phyloP scores from a whole-genome alignment of 768 basidiomycete genomes.

The Amanita rubescens region DNA sequence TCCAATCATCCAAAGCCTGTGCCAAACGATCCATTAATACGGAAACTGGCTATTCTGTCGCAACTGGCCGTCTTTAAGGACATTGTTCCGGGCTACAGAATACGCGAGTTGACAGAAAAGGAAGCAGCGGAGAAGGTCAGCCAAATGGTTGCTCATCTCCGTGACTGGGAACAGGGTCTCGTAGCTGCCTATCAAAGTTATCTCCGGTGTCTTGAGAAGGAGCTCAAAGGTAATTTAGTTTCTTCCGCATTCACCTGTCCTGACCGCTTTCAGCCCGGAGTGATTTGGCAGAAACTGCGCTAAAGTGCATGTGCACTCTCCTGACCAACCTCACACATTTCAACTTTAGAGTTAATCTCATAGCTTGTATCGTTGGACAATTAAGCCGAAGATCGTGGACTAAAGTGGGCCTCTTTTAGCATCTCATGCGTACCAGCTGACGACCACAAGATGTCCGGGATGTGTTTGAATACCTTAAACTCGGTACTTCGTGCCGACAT shows the following conservation, averaged over 20 bases:
- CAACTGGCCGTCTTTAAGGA: constrained; percentile 95
- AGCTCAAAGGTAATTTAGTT: constrained; percentile 63
- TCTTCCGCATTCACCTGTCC: not conserved
- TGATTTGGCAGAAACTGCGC: constrained; percentile 57
- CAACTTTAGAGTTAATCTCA: constrained; percentile 92
- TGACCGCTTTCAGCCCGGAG: constrained; percentile 42
- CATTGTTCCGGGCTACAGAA: constrained; percentile 92
- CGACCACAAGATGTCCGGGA: constrained; percentile 62
- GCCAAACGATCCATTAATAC: constrained; percentile 71
- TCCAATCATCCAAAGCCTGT: constrained; percentile 65
- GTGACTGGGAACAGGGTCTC: constrained; percentile 95
- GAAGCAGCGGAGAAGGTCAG: constrained; percentile 92
- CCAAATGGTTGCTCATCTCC: constrained; percentile 81
- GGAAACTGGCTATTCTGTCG: constrained; percentile 84
- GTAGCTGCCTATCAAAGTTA: constrained; percentile 85
- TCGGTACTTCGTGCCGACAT: constrained; percentile 77
- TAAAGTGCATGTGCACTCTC: constrained; percentile 86
- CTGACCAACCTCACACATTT: constrained; percentile 84
- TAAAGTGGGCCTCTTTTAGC: constrained; percentile 43
- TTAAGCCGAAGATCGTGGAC: constrained; percentile 88
- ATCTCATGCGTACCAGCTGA: constrained; percentile 10
- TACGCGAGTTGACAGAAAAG: constrained; percentile 82
- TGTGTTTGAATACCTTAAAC: constrained; percentile 77
- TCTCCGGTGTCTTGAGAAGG: constrained; percentile 75
- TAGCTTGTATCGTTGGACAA: constrained; percentile 76